These are phyloP conservation scores for Neoconidiobolus thromboides DNA, from an alignment of 371 early-diverging fungal genomes.

Conservation along the genomic window DNA sequence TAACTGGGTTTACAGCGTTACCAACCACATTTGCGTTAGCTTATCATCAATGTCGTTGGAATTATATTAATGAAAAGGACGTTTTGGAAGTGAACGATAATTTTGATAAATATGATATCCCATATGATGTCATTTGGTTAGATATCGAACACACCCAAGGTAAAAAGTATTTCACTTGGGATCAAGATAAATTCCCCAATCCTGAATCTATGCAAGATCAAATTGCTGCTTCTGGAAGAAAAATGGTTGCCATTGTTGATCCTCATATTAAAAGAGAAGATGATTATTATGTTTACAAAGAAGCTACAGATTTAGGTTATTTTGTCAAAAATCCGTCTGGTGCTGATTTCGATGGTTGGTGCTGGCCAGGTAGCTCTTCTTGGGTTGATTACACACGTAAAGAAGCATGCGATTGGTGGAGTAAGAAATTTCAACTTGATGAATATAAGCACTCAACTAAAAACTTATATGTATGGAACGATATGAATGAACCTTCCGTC, in stretches of 20 bases:
- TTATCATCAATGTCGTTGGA: slow-evolving; percentile 91
- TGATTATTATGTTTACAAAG: slow-evolving; percentile 50
- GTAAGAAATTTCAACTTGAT: slow-evolving; percentile 37
- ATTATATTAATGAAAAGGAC: slow-evolving; percentile 70
- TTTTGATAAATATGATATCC: slow-evolving; percentile 70
- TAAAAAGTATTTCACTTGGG: slow-evolving; percentile 84
- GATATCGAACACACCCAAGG: slow-evolving; percentile 90
- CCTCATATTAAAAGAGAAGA: slow-evolving; percentile 87
- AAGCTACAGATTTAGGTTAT: slow-evolving; percentile 46
- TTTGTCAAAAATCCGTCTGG: slow-evolving; percentile 61
- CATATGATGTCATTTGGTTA: slow-evolving; percentile 86
- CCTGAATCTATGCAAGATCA: slow-evolving; percentile 68
- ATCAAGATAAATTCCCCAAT: slow-evolving; percentile 63
- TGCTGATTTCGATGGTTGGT: slow-evolving; percentile 68
- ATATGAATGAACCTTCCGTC: slow-evolving; percentile 89
- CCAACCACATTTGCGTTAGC: slow-evolving; percentile 82
- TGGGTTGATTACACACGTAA: slow-evolving; percentile 78
- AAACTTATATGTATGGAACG: slow-evolving; percentile 72
- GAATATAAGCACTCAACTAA: slow-evolving; percentile 48
- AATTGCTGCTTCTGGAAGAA: slow-evolving; percentile 50
- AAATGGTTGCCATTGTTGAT: slow-evolving; percentile 90
- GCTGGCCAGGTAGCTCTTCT: slow-evolving; percentile 80
- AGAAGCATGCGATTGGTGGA: slow-evolving; percentile 66
- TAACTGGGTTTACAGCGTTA: slow-evolving; percentile 67
- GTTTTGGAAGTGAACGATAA: slow-evolving; percentile 55